Evolutionary conservation across 352 stramenopile species (phyloP), one percentile per base, ranked within the genome.

Genomic region (Phytophthora cryptogea): DNA sequence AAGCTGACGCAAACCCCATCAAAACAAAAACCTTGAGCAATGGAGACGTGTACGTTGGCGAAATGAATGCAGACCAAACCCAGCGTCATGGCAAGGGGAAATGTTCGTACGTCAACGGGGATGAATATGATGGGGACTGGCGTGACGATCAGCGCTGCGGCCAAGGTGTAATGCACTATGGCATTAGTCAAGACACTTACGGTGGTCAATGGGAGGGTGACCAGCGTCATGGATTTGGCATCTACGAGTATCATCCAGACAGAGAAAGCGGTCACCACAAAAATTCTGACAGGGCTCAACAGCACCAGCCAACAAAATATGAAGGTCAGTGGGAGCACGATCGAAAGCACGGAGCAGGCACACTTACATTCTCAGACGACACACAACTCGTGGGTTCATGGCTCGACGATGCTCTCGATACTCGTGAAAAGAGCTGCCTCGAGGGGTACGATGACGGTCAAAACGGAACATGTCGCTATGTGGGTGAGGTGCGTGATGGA

Each of bases 41-140:
- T 55, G 84, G 81, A 14, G 78, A 91, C 43, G 74, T 85, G 23
- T 93, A 93, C 57, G 73, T 86, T 2, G 84, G 84, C 1, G 74
- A 91, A 62, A 79, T 90, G 64, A 71, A 83, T 26, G 9, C 51
- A 27, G 47, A 45, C 31, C 49, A 66, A 30, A 67, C 50, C n/a
- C 47, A 61, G 16, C 82, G 80, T 4, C 78, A 89, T 11, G 82
- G 84, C 0, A 80, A 76, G 32, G 84, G 82, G 11, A 86, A 77
- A 17, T 94, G 84, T 55, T 68, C 72, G 28, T 91, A 83, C 53
- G 37, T 50, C 28, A 83, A 76, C 31, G 71, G 78, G 13, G 72
- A 79, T 41, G 62, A 78, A 27, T 92, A 90, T 63, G 80, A 90
- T n/a, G 84, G 84, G 5, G 73, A 85, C 13, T 94, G 84, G 84